Evolutionary conservation across 345 rosid species (phyloP), one percentile per base, ranked within the genome.

Genomic region (Populus simonii): DNA sequence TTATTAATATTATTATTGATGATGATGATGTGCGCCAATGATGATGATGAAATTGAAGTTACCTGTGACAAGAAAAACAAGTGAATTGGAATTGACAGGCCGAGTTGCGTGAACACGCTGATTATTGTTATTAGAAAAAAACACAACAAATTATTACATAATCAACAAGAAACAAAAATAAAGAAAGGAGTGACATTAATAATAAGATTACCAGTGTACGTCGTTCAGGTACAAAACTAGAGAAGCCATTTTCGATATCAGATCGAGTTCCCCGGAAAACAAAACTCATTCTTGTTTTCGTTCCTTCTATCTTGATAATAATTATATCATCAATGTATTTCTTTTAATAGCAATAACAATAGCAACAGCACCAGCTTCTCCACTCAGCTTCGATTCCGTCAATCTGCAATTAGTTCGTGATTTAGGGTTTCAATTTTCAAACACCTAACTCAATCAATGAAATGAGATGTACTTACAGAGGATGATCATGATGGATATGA

Each of bases 21-120:
- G 43, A 39, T 39, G 45, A 25, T 25, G 25, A 25, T 25, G 25
- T 25, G 25, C 25, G 25, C 0, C 25, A 25, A 25, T 25, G 25
- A 41, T 41, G 45, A 10, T 2, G 45, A 20, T 1, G 29, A n/a
- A n/a, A 4, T 6, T 36, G 3, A 57, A 36, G 20, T 68, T 45
- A 81, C 80, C 84, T 59, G 84, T 45, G 67, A 81, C 84, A 17
- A 81, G 84, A 63, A 81, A 81, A 31, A 76, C 78, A 73, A 81
- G 77, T 13, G 84, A 77, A 65, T 73, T 81, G 70, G 84, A 77
- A 49, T 81, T 81, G 67, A 77, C 80, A 5, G 74, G 77, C 74
- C 84, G 80, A 10, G 84, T 27, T n/a, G 80, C 74, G n/a, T 81
- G 84, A 51, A 77, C 78, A 13, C 80, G 80, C 84, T 81, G 84